Percentiles rank a stretch among this genome's conserved stretches.
Evolutionary conservation across 2,329 filamentous ascomycete species (phyloP).

Genomic region (Pyricularia sp.): DNA sequence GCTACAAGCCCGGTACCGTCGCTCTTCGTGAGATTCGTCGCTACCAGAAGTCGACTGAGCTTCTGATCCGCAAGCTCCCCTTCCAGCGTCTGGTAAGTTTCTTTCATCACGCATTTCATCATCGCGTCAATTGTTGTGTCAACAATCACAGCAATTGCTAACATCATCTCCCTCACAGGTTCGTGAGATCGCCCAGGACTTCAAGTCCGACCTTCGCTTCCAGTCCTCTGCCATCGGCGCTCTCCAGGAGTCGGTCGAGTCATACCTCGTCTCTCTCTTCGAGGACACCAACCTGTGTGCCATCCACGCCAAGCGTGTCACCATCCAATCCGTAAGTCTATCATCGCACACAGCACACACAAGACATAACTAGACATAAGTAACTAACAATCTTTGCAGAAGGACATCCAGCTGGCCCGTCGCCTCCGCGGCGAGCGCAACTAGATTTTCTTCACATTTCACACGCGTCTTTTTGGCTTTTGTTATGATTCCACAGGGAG

Average conservation of each 20-base stretch:
- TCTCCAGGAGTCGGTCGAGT: constrained; percentile 97
- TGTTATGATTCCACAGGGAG: constrained; percentile 15
- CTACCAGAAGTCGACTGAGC: constrained; percentile 96
- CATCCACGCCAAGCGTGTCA: constrained; percentile 99
- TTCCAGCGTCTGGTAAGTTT: constrained; percentile 80
- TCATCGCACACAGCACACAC: no score
- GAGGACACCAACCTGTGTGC: constrained; percentile 98
- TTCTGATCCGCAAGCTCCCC: constrained; percentile 92
- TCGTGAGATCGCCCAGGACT: constrained; percentile 91
- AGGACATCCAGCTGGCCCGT: constrained; percentile 94
- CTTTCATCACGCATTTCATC: neutral
- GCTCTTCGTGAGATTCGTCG: constrained; percentile 97
- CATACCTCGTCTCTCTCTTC: constrained; percentile 95
- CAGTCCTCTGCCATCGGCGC: constrained; percentile 96
- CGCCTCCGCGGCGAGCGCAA: constrained; percentile 91
- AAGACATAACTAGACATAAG: neutral
- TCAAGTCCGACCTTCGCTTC: constrained; percentile 94
- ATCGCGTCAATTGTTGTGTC: neutral
- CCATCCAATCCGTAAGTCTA: constrained; percentile 68
- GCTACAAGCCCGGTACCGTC: constrained; percentile 86
- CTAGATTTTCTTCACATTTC: constrained; percentile 36
- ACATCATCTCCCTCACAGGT: constrained; percentile 34
- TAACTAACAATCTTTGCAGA: constrained; percentile 55
- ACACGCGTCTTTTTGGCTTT: constrained; percentile 14
- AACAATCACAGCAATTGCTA: neutral